Base-by-base conservation (phyloP, 352 stramenopile species). In the Phytopythium oedochilum region DNA sequence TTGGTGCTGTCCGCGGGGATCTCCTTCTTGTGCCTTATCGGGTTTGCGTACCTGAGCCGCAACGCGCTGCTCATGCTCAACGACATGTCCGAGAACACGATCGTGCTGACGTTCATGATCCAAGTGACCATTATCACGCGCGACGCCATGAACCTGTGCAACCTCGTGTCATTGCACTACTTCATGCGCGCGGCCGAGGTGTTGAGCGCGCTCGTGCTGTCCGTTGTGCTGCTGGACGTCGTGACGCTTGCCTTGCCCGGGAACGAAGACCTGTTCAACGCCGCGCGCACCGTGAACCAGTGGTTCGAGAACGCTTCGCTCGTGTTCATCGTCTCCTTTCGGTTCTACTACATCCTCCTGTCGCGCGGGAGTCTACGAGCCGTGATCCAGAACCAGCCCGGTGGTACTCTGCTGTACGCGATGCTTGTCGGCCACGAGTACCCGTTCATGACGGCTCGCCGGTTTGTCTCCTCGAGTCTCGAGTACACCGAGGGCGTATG, bases 41-140 rank as follows among this genome's bases (percentile, higher is more conserved):
- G 34, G 5, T 62, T 66, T 42, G 47, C 59, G 40, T 58, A 47
- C 35, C 23, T 52, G 54, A n/a, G 23, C 18, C 40, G 42, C 9
- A 31, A 26, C n/a, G 49, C 52, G 20, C 55, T 60, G 39, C 38
- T 46, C 20, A 18, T 25, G n/a, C 32, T 64, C 35, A 68, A 39
- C 35, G 48, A 66, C 43, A 54, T 69, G 10, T 69, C 61, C 1
- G 47, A 69, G 46, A 55, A 39, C 15, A 22, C 44, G 14, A 39
- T 57, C n/a, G 28, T 60, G 26, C 62, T 66, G n/a, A 64, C 62
- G 23, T 60, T 70, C 40, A 20, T 61, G 14, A 29, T 55, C n/a
- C 69, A 78, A 51, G 62, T 74, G 46, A 56, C 57, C 2, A 70
- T 78, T 39, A 71, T 70, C 54, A 63, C 61, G 25, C 53, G 55